These are phyloP conservation scores for Naganishia liquefaciens DNA, from an alignment of 1,284 basidiomycete species.

Conservation along the genomic window DNA sequence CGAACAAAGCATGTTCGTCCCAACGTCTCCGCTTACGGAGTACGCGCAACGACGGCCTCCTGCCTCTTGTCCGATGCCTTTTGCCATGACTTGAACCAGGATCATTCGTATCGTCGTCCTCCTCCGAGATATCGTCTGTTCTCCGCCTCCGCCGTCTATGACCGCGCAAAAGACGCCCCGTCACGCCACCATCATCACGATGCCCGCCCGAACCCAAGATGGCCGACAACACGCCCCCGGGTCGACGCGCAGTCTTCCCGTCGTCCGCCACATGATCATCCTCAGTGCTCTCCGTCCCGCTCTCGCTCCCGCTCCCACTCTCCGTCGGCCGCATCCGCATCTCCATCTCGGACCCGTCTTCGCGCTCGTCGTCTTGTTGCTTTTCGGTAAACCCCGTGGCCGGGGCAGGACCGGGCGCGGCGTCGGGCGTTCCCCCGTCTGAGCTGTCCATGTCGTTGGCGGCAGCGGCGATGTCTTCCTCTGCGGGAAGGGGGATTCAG, in stretches of 20 bases:
- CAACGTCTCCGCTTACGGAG: constrained; percentile 9
- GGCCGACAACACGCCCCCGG: not conserved
- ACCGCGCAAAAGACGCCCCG: not conserved
- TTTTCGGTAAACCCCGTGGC: constrained; percentile 19
- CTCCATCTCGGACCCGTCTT: constrained; percentile 5
- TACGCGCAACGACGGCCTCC: constrained; percentile 12
- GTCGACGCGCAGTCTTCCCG: not conserved
- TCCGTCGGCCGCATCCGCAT: not conserved
- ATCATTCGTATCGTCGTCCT: not conserved
- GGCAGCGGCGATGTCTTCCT: constrained; percentile 15
- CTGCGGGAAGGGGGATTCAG: not conserved
- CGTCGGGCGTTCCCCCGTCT: constrained; percentile 20
- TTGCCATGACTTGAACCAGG: not conserved
- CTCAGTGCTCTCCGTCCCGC: constrained; percentile 4
- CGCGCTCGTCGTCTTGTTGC: not conserved
- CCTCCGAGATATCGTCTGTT: not conserved
- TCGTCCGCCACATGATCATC: not conserved
- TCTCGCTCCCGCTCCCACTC: not conserved
- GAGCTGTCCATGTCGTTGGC: constrained; percentile 19
- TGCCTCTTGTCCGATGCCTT: not conserved
- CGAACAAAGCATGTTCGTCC: constrained; percentile 14
- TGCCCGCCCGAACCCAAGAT: not conserved
- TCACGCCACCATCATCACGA: not conserved
- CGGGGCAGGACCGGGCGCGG: constrained; percentile 22
- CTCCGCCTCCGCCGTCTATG: not conserved